Base-by-base conservation (phyloP, 2,329 filamentous ascomycete species). In the Lasiodiplodia hormozganensis region DNA sequence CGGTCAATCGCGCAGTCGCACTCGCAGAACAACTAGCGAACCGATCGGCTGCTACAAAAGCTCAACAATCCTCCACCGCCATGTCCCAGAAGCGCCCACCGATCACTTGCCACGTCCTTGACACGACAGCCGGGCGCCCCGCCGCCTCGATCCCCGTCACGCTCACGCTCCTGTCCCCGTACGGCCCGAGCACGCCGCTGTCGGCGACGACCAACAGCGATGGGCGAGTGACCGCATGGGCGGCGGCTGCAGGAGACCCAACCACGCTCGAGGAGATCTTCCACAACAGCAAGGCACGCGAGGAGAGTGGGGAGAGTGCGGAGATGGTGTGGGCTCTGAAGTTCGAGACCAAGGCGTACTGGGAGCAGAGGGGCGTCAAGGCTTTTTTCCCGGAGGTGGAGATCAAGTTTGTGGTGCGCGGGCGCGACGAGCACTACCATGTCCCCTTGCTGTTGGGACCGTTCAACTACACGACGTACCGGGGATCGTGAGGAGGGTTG, bases 41-140 rank as follows among this genome's bases (percentile, higher is more conserved):
- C 47, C 51, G n/a, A n/a, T 64, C 60, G 47, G 60, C 60, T 28
- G 47, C 60, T n/a, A 31, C 47, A 52, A 28, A 52, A 21, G 5
- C 60, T 28, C 60, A 64, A 14, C 60, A 36, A 52, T 18, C 60
- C 43, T 64, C 60, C 60, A 64, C 60, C 60, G 60, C 60, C 60
- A 64, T 64, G 60, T 40, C 65, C 53, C 65, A 67, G 21, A 49
- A 68, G 57, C 66, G 66, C 51, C 84, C 78, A 72, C 88, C 88
- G 76, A 95, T 96, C 76, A 95, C 92, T 79, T 95, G 92, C 84
- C 92, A 96, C 84, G 88, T 94, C 79, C 92, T 96, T 78, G 92
- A 96, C 84, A 95, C 92, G 12, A 87, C 89, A n/a, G 82, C 86
- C 70, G 92, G 92, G 75, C 86, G 85, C 68, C 92, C 92, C 25